Base-by-base conservation (phyloP, 768 basidiomycete species). In the Xerocomellus intermedius region DNA sequence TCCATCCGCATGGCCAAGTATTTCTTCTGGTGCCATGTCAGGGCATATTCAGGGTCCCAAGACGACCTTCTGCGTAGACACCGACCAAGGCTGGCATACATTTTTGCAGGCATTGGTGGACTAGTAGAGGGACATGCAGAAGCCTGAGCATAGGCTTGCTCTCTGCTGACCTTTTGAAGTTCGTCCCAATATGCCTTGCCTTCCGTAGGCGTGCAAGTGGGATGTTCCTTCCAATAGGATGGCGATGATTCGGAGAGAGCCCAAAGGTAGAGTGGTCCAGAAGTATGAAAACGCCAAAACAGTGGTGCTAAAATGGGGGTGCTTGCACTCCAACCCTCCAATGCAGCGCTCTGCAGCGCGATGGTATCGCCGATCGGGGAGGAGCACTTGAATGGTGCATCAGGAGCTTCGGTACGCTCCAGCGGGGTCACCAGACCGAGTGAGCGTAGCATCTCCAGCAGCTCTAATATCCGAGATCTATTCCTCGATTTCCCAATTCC, bases 21-120 rank as follows among this genome's bases (percentile, higher is more conserved):
- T 52, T 81, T 80, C 38, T 74, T 80, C 68, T 92, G 90, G 64
- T 82, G 79, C 79, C 81, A 84, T 0, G 86, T 82, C 44, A 92
- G 69, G 51, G 77, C 73, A 63, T 91, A 91, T 6, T 75, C 66
- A 14, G 78, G 65, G 32, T 73, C 77, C 90, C 90, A 92, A 2
- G 84, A 83, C 2, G 70, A 71, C 22, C 69, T 59, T 17, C 85
- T 82, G 39, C 83, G 81, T n/a, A 89, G 72, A n/a, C 79, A 78
- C 53, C 78, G 76, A 47, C 71, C 74, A 16, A 81, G 62, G 26
- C 67, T 63, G 21, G 72, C 42, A 21, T 62, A 67, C 13, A 69
- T 63, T 37, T 61, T 62, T 24, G 67, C 54, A n/a, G 64, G 67
- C n/a, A 50, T 50, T 10, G 64, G 65, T 35, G 59, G 58, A 39